Conservation (phyloP, 352 stramenopile species). For the Nothophytophthora sp. region DNA sequence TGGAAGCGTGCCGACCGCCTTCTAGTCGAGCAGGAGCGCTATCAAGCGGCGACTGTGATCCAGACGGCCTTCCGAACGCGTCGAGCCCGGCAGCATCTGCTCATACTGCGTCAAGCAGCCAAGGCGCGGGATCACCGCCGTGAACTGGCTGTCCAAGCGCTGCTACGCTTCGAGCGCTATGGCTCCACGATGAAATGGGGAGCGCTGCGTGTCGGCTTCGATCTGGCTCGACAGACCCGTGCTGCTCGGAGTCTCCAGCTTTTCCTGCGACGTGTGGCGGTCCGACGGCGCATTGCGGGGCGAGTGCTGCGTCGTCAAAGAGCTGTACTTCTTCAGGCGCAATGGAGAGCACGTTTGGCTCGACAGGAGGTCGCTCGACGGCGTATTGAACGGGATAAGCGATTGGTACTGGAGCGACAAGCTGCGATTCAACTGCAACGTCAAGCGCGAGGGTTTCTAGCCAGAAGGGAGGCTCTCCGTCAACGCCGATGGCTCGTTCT, state of each 20-base stretch:
- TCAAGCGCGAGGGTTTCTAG: constrained; percentile 22
- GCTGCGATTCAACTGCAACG: constrained; percentile 34
- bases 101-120: constrained; percentile 38
- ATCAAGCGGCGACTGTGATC: constrained; percentile 41
- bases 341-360: constrained; percentile 32
- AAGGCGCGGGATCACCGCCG: constrained; percentile 42
- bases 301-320: constrained; percentile 22
- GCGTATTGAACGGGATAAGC: constrained; percentile 1
- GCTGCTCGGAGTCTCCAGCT: constrained; percentile 51
- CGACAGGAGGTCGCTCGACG: constrained; percentile 16
- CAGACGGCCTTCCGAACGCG: constrained; percentile 42
- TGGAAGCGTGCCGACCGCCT: constrained; percentile 27
- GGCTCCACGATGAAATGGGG: constrained; percentile 56
- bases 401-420: constrained; percentile 13
- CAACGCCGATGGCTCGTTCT: constrained; percentile 19
- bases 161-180: constrained; percentile 60
- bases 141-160: constrained; percentile 40
- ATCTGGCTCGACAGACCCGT: constrained; percentile 48
- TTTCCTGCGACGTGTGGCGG: constrained; percentile 42
- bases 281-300: constrained; percentile 26
- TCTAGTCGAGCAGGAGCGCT: constrained; percentile 20
- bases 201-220: constrained; percentile 55
- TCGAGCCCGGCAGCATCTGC: constrained; percentile 31
- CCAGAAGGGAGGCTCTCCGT: constrained; percentile 13
- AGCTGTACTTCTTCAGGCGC: constrained; percentile 35